Base-by-base conservation (phyloP, 495 filamentous ascomycete genomes). In the Talaromyces borbonicus region DNA sequence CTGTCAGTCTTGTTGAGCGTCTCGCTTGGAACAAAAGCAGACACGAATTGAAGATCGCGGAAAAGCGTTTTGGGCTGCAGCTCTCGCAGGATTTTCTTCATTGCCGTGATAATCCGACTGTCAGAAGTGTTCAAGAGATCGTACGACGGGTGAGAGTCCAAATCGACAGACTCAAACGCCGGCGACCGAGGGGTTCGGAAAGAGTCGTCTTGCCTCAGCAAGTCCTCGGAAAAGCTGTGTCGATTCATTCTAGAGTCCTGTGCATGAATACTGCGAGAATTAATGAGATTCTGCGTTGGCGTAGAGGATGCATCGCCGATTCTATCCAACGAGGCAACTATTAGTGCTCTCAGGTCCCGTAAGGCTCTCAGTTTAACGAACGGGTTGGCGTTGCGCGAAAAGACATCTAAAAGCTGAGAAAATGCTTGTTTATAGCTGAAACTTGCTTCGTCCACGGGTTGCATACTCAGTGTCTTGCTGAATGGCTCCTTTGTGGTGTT, bases 11-110 rank as follows among this genome's bases (percentile, higher is more conserved):
- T 84, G 66, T 92, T 89, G 9, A 98, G 73, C 6, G 85, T 79
- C 5, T 80, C 73, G 7, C 80, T 68, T 5, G 92, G 85, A 19
- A 96, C 83, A 56, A 98, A 95, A 0, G 92, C 81, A 3, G 90
- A 87, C 52, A 98, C 94, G 58, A 86, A 95, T 57, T 98, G 92
- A 7, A 98, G 67, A 58, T 98, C 92, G 22, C 92, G 85, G 71
- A 95, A 97, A 1, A 98, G 73, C 0, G 90, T 90, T 62, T 84
- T 86, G 0, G 92, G 90, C 35, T 92, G 83, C 46, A 90, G 74
- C 9, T 83, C 75, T 7, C 67, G 76, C 61, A 98, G 87, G 12
- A 98, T 75, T 5, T 77, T 72, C 44, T 89, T 81, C 1, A 98
- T 65, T 6, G 88, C 76, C 37, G 84, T 79, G 24, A 90, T 81